Conservation (phyloP, 192 early-diverging fungal species). For the Glomus cerebriforme region DNA sequence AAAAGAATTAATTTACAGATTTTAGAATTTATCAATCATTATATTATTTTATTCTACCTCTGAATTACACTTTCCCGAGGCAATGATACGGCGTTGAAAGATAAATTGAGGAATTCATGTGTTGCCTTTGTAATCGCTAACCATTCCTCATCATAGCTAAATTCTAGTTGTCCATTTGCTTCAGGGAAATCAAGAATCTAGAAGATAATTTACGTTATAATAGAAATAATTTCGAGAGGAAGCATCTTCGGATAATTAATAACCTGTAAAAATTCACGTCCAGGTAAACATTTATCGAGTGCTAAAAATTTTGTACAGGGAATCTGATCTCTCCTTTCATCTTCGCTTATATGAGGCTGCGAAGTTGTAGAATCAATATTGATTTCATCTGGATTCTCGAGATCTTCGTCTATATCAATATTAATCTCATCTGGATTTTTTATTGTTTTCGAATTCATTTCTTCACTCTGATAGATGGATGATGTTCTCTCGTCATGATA, state of each 20-base stretch:
- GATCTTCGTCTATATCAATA: constrained; percentile 36
- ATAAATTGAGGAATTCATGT: constrained; percentile 55
- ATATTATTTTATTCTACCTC: constrained; percentile 28
- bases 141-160: constrained; percentile 89
- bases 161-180: constrained; percentile 42
- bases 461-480: background rate
- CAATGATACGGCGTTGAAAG: constrained; percentile 47
- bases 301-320: constrained; percentile 82
- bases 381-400: constrained; percentile 36
- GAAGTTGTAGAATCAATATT: constrained; percentile 46
- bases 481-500: constrained; percentile 37
- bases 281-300: constrained; percentile 91
- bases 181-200: constrained; percentile 60
- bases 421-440: constrained; percentile 47
- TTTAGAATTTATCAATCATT: background rate
- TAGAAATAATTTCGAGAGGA: background rate
- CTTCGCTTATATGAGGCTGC: constrained; percentile 42
- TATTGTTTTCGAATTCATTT: background rate
- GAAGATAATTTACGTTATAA: background rate
- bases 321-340: constrained; percentile 34
- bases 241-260: background rate
- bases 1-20: constrained; percentile 7
- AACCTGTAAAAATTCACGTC: constrained; percentile 82
- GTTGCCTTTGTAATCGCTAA: constrained; percentile 71
- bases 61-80: constrained; percentile 48